Percentiles rank a stretch among this genome's conserved stretches.
Evolutionary conservation across 441 rosid species (phyloP).

Genomic region (Corymbia citriodora): DNA sequence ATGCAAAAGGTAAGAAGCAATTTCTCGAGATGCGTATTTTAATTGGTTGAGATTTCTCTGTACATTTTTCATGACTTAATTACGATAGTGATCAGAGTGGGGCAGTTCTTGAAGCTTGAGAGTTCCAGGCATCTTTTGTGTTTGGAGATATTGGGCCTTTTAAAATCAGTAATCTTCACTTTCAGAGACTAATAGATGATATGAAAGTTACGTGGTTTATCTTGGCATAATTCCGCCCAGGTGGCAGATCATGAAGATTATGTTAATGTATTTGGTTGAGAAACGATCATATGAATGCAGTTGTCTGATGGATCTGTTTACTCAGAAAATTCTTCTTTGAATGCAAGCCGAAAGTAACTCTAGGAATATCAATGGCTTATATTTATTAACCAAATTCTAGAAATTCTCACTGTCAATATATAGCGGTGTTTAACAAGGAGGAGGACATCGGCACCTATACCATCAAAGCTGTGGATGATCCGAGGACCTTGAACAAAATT

Average conservation of each 20-base stretch:
- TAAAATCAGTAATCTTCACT: neutral
- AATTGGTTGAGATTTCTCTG: neutral
- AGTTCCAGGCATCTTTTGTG: neutral
- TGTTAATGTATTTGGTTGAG: neutral
- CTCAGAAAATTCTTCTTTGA: neutral
- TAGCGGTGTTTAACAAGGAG: neutral
- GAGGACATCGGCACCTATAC: neutral
- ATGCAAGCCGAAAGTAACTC: neutral
- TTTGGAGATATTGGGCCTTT: neutral
- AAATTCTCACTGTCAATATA: neutral
- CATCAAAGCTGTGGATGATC: neutral
- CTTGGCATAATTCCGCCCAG: neutral
- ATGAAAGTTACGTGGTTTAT: neutral
- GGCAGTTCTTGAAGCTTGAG: neutral
- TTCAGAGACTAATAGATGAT: neutral
- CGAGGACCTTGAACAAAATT: neutral
- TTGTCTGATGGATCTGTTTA: neutral
- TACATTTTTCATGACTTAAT: neutral
- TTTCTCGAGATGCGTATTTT: neutral
- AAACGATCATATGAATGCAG: neutral
- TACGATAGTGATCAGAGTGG: neutral
- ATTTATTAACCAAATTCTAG: neutral
- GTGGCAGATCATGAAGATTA: neutral
- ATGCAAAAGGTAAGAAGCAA: neutral
- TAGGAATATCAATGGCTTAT: neutral